Evolutionary conservation across 2,329 filamentous ascomycete genomes (phyloP), one percentile per base, ranked within the genome.

Genomic region (Macrophomina tecta): DNA sequence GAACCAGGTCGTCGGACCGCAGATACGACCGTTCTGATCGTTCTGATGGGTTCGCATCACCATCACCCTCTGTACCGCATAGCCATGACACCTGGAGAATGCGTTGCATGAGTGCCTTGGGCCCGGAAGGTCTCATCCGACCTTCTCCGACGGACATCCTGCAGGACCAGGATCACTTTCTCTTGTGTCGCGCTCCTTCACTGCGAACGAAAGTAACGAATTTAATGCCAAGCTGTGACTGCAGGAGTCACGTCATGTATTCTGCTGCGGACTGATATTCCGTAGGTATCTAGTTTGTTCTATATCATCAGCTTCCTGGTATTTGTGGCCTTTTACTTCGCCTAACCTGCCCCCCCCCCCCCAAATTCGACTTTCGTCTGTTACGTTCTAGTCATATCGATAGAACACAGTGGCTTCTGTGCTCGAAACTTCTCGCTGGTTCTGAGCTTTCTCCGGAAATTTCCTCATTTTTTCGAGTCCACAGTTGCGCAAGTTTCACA

Each of bases 241-340:
- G 28, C 32, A 51, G 30, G n/a, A 62, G 58, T 62, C 58, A 62
- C 46, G 42, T 46, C 42, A 60, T 46, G 58, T 48, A 62, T 38
- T 12, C 58, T 45, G 45, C n/a, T 62, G 46, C 58, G 32, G 58
- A 62, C 42, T 28, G 32, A 62, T 49, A 40, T 62, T 62, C 45
- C 46, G 58, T 65, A 65, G 38, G 63, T 48, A 65, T 48, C 63
- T 65, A 65, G 63, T n/a, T 56, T 65, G 51, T 56, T 56, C 49
- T 65, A 62, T 62, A 48, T 32, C 38, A 62, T 62, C 58, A 62
- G 12, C 49, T 62, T 49, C 45, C 34, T 49, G 58, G 18, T 28
- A 12, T 28, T n/a, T 18, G 28, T 60, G 56, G 40, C 34, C 42
- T 46, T 23, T 23, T 18, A 4, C 30, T 28, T 62, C 52, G 52